Base-by-base conservation (phyloP, 306 rosid species). In the Psophocarpus tetragonolobus region DNA sequence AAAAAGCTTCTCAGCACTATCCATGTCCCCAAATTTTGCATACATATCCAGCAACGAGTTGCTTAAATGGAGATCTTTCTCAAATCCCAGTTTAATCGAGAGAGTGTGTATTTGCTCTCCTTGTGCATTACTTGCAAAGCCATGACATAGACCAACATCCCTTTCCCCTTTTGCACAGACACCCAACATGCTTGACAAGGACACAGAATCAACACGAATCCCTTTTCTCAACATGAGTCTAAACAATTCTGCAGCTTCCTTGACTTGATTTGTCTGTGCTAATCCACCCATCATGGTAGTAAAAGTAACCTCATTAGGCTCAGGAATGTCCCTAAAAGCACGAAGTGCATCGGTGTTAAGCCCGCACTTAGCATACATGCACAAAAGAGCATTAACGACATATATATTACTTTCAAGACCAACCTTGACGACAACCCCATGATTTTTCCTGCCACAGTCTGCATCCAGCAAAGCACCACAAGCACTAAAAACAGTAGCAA, bases 11-110 rank as follows among this genome's bases (percentile, higher is more conserved):
- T 85, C 89, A 8, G 96, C 90, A 58, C 84, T 81, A 54, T 78
- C 66, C 88, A 92, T 88, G 77, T 90, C 92, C 33, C 85, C 87
- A 58, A 50, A 69, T 84, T 92, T 92, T 1, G 91, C 87, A 65
- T 88, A 90, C 93, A 88, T 87, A 66, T 92, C 93, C 47, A 92
- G 95, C 91, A 88, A 68, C 18, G 95, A 90, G 75, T 92, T 92
- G 76, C 81, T 73, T 58, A 88, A 77, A 83, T 92, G 95, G 66
- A 90, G 90, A 74, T 88, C 95, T 36, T 63, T 79, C 57, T 87
- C 89, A 69, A 88, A 87, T 8, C 97, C 97, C 38, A 84, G 84
- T 83, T 92, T 90, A 77, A 90, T 47, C 1, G 87, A 76, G 29
- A 90, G 87, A 6, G 82, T 65, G 38, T 92, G 93, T n/a, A 88